These are phyloP conservation scores for Leccinum rimulosum DNA, from an alignment of 768 basidiomycete genomes.

Conservation along the genomic window DNA sequence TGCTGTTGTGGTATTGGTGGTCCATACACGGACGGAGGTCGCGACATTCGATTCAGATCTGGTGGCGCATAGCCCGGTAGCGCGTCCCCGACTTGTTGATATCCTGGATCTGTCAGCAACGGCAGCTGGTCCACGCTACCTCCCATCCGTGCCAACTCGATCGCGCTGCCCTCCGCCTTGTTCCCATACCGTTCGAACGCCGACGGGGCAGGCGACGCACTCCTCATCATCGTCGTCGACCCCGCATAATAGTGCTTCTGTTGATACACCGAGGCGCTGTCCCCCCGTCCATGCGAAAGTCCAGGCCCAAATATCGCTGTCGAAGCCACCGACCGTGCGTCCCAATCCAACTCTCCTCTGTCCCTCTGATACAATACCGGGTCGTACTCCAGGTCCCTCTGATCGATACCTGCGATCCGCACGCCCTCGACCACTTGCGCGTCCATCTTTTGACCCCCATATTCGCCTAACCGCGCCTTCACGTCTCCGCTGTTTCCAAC, in stretches of 20 bases:
- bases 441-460: conserved; percentile 74
- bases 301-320: conserved; percentile 47
- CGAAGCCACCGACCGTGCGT: conserved; percentile 71
- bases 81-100: conserved; percentile 14
- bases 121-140: conserved; percentile 54
- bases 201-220: conserved; percentile 39
- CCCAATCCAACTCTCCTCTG: conserved; percentile 87
- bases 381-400: conserved; percentile 81
- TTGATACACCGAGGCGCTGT: conserved; percentile 40
- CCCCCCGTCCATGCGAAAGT: conserved; percentile 29
- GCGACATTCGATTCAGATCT: conserved; percentile 6
- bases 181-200: conserved; percentile 62
- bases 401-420: conserved; percentile 78
- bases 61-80: conserved; percentile 26
- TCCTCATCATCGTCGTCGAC: conserved; percentile 25
- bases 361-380: conserved; percentile 76
- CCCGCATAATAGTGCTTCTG: conserved; percentile 41
- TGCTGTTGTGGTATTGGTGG: conserved; percentile 27
- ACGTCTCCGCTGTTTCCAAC: conserved; percentile 43
- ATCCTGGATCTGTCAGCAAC: conserved; percentile 40
- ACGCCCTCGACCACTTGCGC: conserved; percentile 76
- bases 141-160: conserved; percentile 59
- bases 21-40: conserved; percentile 28
- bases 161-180: conserved; percentile 39
- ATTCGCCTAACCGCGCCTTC: conserved; percentile 68